Percentiles rank a stretch among this genome's conserved stretches.
Conservation (phyloP, 1,139 yeast genomes). For the Pichia sp. region DNA sequence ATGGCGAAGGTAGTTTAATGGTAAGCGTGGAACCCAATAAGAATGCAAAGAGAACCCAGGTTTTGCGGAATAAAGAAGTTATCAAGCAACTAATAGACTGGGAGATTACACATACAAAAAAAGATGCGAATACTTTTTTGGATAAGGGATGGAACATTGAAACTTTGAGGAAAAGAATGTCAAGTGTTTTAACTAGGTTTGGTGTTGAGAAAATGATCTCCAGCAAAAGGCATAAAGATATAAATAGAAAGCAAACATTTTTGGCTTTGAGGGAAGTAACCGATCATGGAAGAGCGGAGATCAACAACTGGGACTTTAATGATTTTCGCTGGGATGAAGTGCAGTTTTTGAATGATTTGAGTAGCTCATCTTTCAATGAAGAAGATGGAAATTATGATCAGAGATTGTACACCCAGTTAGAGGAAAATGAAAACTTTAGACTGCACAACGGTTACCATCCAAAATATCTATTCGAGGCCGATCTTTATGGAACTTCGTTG, state of each 20-base stretch:
- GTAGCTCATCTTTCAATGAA: conserved; percentile 1
- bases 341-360: conserved; percentile 20
- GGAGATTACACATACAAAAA: conserved; percentile 15
- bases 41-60: conserved; percentile 9
- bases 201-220: conserved; percentile 17
- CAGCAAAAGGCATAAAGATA: conserved; percentile 5
- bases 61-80: conserved; percentile 12
- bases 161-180: conserved; percentile 2
- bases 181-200: conserved; percentile 7
- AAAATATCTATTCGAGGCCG: conserved; percentile 36
- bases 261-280: conserved; percentile 17
- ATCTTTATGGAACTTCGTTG: conserved; percentile 23
- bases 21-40: conserved; percentile 20
- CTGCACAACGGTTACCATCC: conserved; percentile 21
- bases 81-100: conserved; percentile 14
- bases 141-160: conserved; percentile 19
- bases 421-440: conserved; percentile 21
- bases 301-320: conserved; percentile 18
- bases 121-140: conserved; percentile 13
- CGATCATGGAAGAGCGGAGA: conserved; percentile 7
- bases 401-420: conserved; percentile 20
- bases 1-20: conserved; percentile 24
- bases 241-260: conserved; percentile 13
- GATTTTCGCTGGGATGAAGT: conserved; percentile 30
- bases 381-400: conserved; percentile 21